Base-by-base conservation (phyloP, 352 stramenopile species). In the Phytophthora cactorum region DNA sequence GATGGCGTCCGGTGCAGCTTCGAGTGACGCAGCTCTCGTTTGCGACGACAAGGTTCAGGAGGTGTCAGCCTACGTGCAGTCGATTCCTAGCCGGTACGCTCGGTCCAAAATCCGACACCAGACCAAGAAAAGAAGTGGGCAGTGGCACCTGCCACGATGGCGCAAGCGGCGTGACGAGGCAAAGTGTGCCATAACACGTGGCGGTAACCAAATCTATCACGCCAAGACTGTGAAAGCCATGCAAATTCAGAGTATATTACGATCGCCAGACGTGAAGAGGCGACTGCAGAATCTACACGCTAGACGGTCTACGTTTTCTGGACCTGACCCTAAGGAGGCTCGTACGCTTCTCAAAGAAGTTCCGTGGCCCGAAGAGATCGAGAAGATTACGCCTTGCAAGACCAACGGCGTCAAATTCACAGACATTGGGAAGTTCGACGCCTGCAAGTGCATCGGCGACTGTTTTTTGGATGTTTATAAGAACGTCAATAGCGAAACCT, bases 61-160 rank as follows among this genome's bases (percentile, higher is more conserved):
- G 39, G 39, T 22, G 39, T 2, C 14, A n/a, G 14, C 39, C 7
- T 22, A 45, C 39, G 14, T 17, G 39, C 39, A 22, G 5, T 45
- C 10, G 2, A 45, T 45, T 45, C 45, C 45, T 1, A 56, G 12
- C 56, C 45, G 56, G 17, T 38, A 63, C 56, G 14, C 32, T 6
- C 45, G 56, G 9, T 31, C 32, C 45, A 63, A 63, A 25, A 63
- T 63, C 22, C 46, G 56, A 5, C 56, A 63, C 56, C 56, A 63
- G 14, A n/a, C 22, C 3, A 56, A 32, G 22, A 56, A 49, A 39
- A 39, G 25, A 47, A 47, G 34, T 10, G 56, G 32, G 44, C 5
- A 5, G 34, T 56, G 45, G 25, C 56, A 63, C 12, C 34, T 63
- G 4, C 56, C 22, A 10, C 46, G 32, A 12, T 63, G 45, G 11